Conservation (phyloP, 257 asterid genomes). For the Voacanga thouarsii region DNA sequence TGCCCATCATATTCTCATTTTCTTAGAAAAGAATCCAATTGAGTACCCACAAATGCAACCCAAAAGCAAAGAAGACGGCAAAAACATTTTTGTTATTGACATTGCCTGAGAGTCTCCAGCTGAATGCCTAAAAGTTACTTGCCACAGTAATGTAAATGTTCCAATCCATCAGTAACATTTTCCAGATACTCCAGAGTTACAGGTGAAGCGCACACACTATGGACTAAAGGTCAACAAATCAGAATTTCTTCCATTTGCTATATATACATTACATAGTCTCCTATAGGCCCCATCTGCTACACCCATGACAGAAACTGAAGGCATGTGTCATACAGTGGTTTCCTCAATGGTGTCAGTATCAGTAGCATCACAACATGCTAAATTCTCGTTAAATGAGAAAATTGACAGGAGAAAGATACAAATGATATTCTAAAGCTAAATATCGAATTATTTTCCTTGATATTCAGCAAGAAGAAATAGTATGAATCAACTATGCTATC, state of each 20-base stretch:
- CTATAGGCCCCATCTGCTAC: constrained; percentile 5
- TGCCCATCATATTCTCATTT: background rate
- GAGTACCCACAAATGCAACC: background rate
- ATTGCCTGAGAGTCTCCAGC: background rate
- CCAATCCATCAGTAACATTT: background rate
- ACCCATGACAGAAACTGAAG: background rate
- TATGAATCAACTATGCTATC: constrained; percentile 19
- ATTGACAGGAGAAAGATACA: background rate
- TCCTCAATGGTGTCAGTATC: background rate
- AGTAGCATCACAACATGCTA: background rate
- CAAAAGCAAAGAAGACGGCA: background rate
- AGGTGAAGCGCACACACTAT: constrained; percentile 1
- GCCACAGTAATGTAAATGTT: background rate
- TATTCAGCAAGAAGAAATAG: background rate
- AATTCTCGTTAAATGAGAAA: background rate
- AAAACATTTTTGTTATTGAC: background rate
- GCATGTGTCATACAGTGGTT: background rate
- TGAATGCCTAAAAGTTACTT: background rate
- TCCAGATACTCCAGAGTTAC: background rate
- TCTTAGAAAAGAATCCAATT: background rate
- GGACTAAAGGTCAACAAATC: constrained; percentile 2
- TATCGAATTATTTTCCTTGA: background rate
- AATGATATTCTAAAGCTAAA: background rate
- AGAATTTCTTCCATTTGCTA: constrained; percentile 3
- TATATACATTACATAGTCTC: constrained; percentile 16